Percentiles rank a stretch among this genome's conserved stretches.
These are phyloP conservation scores for Claviceps sp. DNA, from an alignment of 2,329 filamentous ascomycete species.

Conservation along the genomic window DNA sequence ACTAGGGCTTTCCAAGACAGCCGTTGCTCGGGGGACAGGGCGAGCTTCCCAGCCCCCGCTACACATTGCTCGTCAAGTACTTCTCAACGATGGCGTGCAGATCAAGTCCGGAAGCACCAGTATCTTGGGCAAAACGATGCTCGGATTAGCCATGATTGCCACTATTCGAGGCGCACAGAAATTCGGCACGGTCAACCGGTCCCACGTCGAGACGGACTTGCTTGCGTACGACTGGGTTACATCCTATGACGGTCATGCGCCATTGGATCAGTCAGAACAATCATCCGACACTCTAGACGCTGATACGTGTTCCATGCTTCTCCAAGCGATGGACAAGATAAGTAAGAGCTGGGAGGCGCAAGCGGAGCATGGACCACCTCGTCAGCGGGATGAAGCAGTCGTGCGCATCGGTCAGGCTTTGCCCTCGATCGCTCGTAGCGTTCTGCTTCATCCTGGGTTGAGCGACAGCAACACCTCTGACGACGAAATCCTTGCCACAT, in stretches of 20 bases:
- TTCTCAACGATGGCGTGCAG: slow-evolving; percentile 36
- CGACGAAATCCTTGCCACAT: not conserved
- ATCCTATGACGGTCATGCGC: slow-evolving; percentile 38
- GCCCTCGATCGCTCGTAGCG: not conserved
- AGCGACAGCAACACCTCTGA: not conserved
- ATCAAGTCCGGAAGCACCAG: slow-evolving; percentile 1
- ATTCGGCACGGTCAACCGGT: not conserved
- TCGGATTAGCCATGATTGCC: slow-evolving; percentile 39
- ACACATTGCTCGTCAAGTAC: slow-evolving; percentile 44
- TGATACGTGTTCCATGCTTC: not conserved
- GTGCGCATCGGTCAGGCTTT: not conserved
- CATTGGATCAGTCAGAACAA: slow-evolving; percentile 9
- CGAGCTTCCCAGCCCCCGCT: slow-evolving; percentile 38
- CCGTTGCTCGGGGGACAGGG: slow-evolving; percentile 46
- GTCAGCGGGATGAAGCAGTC: not conserved
- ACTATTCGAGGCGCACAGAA: slow-evolving; percentile 36
- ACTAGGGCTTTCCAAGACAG: slow-evolving; percentile 49
- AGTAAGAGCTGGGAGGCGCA: not conserved
- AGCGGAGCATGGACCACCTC: not conserved
- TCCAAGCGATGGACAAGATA: slow-evolving; percentile 2
- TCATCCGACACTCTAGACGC: not conserved
- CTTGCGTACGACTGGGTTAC: slow-evolving; percentile 42
- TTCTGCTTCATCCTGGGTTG: not conserved
- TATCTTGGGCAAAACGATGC: slow-evolving; percentile 1
- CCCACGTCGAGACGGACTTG: not conserved